Conservation (phyloP, 805 yeast species). For the Tetrapisispora fleetii region DNA sequence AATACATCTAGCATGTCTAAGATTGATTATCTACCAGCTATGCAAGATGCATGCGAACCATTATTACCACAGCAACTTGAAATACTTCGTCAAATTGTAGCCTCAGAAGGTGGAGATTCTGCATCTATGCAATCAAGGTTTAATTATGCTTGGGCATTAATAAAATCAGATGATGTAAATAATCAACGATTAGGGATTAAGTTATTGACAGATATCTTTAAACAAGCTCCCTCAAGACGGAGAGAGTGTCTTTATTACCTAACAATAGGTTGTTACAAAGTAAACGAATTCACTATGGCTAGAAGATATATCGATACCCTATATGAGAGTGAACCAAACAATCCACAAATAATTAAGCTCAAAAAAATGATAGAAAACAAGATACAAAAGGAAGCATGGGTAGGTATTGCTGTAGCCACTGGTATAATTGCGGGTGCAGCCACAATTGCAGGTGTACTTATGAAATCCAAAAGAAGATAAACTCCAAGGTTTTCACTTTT, state of each 20-base stretch:
- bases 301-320: slow-evolving; percentile 76
- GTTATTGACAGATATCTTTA: slow-evolving; percentile 57
- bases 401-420: slow-evolving; percentile 80
- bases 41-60: slow-evolving; percentile 32
- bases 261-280: slow-evolving; percentile 76
- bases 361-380: slow-evolving; percentile 73
- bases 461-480: slow-evolving; percentile 1
- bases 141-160: slow-evolving; percentile 93
- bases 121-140: slow-evolving; percentile 78
- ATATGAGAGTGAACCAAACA: slow-evolving; percentile 72
- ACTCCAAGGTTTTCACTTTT: not conserved
- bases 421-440: slow-evolving; percentile 82
- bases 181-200: slow-evolving; percentile 76
- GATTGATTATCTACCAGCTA: slow-evolving; percentile 22
- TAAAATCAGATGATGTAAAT: slow-evolving; percentile 52
- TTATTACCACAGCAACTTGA: slow-evolving; percentile 66
- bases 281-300: slow-evolving; percentile 80
- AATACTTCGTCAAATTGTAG: slow-evolving; percentile 65
- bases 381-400: slow-evolving; percentile 76
- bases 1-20: slow-evolving; percentile 13
- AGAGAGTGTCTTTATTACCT: slow-evolving; percentile 85
- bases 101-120: slow-evolving; percentile 62
- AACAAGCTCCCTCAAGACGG: slow-evolving; percentile 71
- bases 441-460: slow-evolving; percentile 20
- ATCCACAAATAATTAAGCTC: slow-evolving; percentile 63